These are phyloP conservation scores for Apodospora peruviana DNA, from an alignment of 495 filamentous ascomycete species.

Conservation along the genomic window DNA sequence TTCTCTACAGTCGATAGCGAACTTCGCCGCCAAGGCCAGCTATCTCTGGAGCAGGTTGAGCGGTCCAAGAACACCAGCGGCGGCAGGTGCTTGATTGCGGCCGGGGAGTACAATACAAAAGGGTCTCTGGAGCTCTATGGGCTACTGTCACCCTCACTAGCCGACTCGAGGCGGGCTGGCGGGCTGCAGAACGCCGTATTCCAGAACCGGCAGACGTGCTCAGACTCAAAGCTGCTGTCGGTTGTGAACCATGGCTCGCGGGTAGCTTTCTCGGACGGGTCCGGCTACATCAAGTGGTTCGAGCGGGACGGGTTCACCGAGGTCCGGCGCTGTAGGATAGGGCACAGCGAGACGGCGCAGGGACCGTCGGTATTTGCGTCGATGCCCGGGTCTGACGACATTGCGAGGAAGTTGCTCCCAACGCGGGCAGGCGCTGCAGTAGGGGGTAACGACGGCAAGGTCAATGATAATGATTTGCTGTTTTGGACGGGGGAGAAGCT, in stretches of 20 bases:
- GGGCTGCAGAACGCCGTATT: conserved; percentile 35
- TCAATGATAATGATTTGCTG: conserved; percentile 60
- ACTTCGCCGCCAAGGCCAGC: conserved; percentile 45
- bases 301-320: conserved; percentile 82
- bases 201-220: conserved; percentile 81
- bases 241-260: conserved; percentile 80
- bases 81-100: conserved; percentile 66
- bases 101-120: conserved; percentile 91
- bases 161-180: conserved; percentile 20
- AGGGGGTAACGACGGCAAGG: conserved; percentile 10
- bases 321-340: conserved; percentile 70
- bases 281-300: conserved; percentile 85
- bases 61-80: conserved; percentile 44
- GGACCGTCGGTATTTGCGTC: conserved; percentile 40
- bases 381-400: conserved; percentile 51
- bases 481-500: conserved; percentile 80
- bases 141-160: conserved; percentile 32
- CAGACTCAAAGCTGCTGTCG: conserved; percentile 74
- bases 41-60: conserved; percentile 46
- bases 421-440: conserved; percentile 39
- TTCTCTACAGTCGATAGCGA: conserved; percentile 51
- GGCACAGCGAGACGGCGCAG: conserved; percentile 38
- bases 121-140: conserved; percentile 88
- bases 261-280: conserved; percentile 77
- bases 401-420: conserved; percentile 66